These are phyloP conservation scores for Globisporangium splendens DNA, from an alignment of 352 stramenopile genomes.

Conservation along the genomic window DNA sequence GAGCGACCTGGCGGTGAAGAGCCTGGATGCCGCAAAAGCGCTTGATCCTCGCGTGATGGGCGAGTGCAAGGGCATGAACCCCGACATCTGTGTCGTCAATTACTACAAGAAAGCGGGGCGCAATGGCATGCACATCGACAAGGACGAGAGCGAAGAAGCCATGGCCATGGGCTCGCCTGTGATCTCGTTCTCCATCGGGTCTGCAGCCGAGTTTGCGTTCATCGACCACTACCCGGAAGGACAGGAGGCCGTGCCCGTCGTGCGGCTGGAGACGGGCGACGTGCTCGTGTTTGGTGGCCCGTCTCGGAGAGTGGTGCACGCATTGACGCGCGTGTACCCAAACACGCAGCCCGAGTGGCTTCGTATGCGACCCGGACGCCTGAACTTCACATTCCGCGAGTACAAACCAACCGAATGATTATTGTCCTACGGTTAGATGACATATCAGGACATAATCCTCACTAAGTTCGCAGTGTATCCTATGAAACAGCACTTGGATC, in stretches of 20 bases:
- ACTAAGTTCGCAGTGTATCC: too few species aligned
- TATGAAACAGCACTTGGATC: too few species aligned
- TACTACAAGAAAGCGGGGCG: constrained; percentile 74
- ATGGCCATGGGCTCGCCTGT: constrained; percentile 64
- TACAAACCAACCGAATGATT: constrained; percentile 31
- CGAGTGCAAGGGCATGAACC: constrained; percentile 34
- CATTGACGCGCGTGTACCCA: constrained; percentile 60
- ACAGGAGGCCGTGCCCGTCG: constrained; percentile 46
- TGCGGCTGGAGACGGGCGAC: constrained; percentile 62
- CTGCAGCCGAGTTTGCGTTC: constrained; percentile 64
- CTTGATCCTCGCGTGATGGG: constrained; percentile 47
- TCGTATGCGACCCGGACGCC: constrained; percentile 49
- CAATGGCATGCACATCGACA: constrained; percentile 76
- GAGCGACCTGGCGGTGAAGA: constrained; percentile 31
- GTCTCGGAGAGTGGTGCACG: constrained; percentile 55
- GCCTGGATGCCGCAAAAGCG: constrained; percentile 28
- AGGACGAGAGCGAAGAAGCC: constrained; percentile 58
- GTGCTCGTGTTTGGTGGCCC: constrained; percentile 70
- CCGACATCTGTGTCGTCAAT: constrained; percentile 71
- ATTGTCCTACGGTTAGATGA: background rate
- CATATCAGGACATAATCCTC: too few species aligned
- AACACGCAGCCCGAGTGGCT: constrained; percentile 50
- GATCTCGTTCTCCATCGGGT: constrained; percentile 68
- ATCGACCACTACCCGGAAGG: constrained; percentile 52
- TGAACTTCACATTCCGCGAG: constrained; percentile 75